Evolutionary conservation across 208 protist species (phyloP).

Genomic region (Naegleria fowleri): DNA sequence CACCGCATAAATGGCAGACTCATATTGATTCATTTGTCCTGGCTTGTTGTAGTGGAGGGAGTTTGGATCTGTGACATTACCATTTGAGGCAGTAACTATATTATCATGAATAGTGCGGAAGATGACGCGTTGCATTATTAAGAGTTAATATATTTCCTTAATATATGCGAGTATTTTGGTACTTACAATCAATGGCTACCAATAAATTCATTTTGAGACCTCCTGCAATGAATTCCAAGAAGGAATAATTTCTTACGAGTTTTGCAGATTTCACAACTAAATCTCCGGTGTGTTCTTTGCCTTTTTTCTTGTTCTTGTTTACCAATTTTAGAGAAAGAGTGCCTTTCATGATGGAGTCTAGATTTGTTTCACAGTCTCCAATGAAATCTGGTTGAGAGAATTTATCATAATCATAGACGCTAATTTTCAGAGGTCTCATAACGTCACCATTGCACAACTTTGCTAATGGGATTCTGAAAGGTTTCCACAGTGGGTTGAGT

Average conservation of each 20-base stretch:
- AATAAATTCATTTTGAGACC: slow-evolving; percentile 50
- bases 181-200: slow-evolving; percentile 32
- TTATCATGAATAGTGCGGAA: too few species aligned
- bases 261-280: not conserved
- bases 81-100: slow-evolving; percentile 34
- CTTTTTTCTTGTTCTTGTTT: not conserved
- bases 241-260: slow-evolving; percentile 21
- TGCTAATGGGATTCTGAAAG: not conserved
- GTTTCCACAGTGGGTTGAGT: not conserved
- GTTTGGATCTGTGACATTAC: slow-evolving; percentile 24
- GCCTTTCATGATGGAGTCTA: not conserved
- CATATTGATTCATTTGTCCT: slow-evolving; percentile 28
- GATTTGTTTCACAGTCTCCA: not conserved
- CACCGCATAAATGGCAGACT: slow-evolving; percentile 14
- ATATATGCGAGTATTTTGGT: too few species aligned
- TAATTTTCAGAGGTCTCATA: not conserved
- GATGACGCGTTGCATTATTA: too few species aligned
- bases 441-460: not conserved
- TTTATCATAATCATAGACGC: not conserved
- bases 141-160: too few species aligned
- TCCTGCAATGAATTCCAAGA: slow-evolving; percentile 50
- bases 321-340: not conserved
- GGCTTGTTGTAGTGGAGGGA: slow-evolving; percentile 30
- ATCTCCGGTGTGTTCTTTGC: not conserved
- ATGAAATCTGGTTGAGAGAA: not conserved